Conservation (phyloP, 139 green algal genomes). For the Chlamydomonas sp. region DNA sequence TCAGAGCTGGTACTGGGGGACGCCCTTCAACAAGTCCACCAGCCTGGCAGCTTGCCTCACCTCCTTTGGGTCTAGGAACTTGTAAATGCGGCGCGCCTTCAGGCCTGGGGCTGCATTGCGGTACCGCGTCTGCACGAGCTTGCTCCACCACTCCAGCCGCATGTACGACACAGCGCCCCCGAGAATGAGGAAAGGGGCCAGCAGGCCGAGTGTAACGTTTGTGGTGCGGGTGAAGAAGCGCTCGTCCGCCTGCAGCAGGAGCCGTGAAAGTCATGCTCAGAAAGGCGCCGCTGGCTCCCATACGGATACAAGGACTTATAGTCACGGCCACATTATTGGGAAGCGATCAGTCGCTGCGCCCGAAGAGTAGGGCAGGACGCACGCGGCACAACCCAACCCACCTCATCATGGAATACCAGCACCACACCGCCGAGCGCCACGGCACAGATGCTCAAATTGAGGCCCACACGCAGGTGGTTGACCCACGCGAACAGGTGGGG, state of each 20-base stretch:
- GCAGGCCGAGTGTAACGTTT: not conserved
- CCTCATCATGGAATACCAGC: not conserved
- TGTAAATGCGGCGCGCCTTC: constrained; percentile 51
- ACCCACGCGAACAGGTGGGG: constrained; percentile 33
- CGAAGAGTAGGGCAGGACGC: too few species aligned
- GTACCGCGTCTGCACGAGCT: constrained; percentile 24
- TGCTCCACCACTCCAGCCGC: constrained; percentile 10
- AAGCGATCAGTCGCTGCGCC: too few species aligned
- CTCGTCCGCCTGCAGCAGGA: not conserved
- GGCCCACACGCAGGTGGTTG: constrained; percentile 34
- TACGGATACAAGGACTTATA: too few species aligned
- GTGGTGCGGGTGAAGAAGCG: not conserved
- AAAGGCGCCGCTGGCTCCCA: too few species aligned
- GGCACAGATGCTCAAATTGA: not conserved
- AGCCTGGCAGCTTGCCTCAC: constrained; percentile 10
- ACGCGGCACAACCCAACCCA: not conserved
- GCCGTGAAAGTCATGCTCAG: too few species aligned
- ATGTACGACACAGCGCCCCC: constrained; percentile 8
- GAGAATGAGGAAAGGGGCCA: not conserved
- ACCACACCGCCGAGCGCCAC: not conserved
- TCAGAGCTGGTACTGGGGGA: not conserved
- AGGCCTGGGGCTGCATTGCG: constrained; percentile 19
- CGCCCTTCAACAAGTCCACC: not conserved
- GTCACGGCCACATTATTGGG: too few species aligned
- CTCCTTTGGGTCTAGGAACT: constrained; percentile 49